Conservation (phyloP, 2,329 filamentous ascomycete genomes). For the Stemphylium lycopersici region DNA sequence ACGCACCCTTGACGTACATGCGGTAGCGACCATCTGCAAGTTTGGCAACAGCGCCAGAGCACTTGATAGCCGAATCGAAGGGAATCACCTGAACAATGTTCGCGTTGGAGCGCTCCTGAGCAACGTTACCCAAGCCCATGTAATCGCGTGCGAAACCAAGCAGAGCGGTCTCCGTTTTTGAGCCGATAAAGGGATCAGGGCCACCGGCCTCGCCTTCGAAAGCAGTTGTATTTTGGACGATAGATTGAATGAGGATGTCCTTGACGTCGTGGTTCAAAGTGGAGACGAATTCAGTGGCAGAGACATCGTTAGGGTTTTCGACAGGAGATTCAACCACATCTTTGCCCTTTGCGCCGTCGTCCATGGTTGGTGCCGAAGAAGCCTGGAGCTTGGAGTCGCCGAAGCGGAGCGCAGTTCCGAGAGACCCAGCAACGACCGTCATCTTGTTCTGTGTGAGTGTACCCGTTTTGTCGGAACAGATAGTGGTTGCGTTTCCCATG, state of each 20-base stretch:
- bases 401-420: conserved; percentile 66
- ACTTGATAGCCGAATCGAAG: conserved; percentile 71
- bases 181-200: conserved; percentile 68
- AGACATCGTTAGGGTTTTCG: conserved; percentile 55
- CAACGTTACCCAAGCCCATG: conserved; percentile 67
- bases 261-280: conserved; percentile 61
- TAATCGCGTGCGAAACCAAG: conserved; percentile 71
- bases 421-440: conserved; percentile 72
- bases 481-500: conserved; percentile 74
- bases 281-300: conserved; percentile 61
- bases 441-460: conserved; percentile 54
- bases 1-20: conserved; percentile 61
- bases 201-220: conserved; percentile 52
- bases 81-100: conserved; percentile 63
- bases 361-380: conserved; percentile 22
- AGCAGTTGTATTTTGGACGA: conserved; percentile 49
- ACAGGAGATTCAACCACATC: conserved; percentile 41
- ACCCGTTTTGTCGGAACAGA: conserved; percentile 70
- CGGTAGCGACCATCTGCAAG: conserved; percentile 62
- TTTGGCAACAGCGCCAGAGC: conserved; percentile 70
- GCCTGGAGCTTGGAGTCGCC: conserved; percentile 51
- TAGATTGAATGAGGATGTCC: conserved; percentile 64
- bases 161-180: conserved; percentile 78
- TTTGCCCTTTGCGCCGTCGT: conserved; percentile 44
- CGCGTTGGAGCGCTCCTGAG: conserved; percentile 67